Conservation (phyloP, 2,329 filamentous ascomycete genomes). For the Pestalotiopsis sp. region DNA sequence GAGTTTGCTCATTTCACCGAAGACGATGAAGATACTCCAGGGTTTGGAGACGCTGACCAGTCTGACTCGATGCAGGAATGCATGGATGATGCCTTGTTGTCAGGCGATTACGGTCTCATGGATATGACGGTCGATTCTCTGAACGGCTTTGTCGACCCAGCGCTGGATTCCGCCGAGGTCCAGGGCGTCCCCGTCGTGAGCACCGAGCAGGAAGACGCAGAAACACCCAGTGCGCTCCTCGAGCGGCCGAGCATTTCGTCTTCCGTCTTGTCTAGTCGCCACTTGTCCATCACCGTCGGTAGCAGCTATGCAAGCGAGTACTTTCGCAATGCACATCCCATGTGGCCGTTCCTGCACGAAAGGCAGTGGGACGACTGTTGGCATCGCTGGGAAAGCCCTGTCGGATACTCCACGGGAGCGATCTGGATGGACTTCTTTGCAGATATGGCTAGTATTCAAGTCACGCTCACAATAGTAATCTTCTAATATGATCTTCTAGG, state of each 20-base stretch:
- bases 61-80: background rate
- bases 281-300: background rate
- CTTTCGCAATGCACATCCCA: background rate
- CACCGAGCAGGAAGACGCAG: background rate
- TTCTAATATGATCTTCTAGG: background rate
- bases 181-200: background rate
- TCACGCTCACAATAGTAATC: no score
- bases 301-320: background rate
- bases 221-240: background rate
- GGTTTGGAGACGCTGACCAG: background rate
- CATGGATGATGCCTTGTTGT: background rate
- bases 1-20: background rate
- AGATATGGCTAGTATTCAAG: background rate
- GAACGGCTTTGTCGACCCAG: background rate
- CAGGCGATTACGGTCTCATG: background rate
- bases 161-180: background rate
- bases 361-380: background rate
- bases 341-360: background rate
- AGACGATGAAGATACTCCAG: background rate
- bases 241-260: background rate
- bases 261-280: background rate
- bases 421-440: background rate
- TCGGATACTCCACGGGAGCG: background rate
- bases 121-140: background rate
- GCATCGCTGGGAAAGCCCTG: background rate